A percentile compares a stretch with the other conserved stretches of the same genome.
Evolutionary conservation across 305 asterid genomes (phyloP).

Genomic region (Fraxinus sp.): DNA sequence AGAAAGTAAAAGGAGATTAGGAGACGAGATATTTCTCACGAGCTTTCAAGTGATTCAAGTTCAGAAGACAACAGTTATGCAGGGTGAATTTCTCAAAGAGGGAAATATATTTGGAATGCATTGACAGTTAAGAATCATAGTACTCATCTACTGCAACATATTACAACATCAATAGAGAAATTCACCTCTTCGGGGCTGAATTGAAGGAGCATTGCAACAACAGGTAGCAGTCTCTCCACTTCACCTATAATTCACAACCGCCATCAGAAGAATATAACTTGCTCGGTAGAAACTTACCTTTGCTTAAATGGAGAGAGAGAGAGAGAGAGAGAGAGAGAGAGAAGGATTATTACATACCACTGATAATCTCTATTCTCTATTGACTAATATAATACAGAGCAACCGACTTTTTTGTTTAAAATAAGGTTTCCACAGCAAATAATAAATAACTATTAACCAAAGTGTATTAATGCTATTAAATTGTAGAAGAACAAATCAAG

Average conservation of each 20-base stretch:
- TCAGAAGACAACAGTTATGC: neutral
- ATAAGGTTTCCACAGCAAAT: neutral
- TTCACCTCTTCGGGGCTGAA: constrained; percentile 98
- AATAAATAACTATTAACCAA: neutral
- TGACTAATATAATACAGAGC: neutral
- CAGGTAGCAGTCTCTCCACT: constrained; percentile 95
- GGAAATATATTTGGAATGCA: neutral
- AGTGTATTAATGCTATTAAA: neutral
- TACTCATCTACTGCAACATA: neutral
- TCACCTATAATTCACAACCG: constrained; percentile 61
- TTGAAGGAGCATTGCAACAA: constrained; percentile 95
- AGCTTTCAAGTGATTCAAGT: neutral
- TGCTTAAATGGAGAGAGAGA: neutral
- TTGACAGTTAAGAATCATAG: neutral
- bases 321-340: neutral
- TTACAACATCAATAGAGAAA: neutral
- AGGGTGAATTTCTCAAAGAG: neutral
- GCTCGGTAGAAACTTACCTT: neutral
- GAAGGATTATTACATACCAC: neutral
- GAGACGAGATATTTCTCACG: neutral
- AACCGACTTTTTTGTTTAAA: neutral
- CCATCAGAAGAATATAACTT: constrained; percentile 3
- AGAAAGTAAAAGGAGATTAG: neutral
- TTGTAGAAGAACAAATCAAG: neutral
- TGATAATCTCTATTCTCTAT: neutral